Conservation (phyloP, 352 stramenopile species). For the Phytophthora kernoviae region DNA sequence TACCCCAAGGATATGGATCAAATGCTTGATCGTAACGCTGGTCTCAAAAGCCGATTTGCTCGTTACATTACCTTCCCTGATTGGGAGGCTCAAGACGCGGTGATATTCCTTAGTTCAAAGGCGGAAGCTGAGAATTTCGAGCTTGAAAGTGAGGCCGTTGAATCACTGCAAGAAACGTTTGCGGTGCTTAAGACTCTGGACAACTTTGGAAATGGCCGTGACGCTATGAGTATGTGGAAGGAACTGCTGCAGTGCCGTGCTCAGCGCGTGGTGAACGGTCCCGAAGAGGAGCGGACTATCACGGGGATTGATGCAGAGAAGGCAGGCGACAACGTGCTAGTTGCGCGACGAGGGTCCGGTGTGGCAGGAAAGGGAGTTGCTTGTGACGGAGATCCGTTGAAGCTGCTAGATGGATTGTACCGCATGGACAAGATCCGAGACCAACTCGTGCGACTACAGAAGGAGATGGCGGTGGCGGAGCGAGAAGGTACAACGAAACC, state of each 20-base stretch:
- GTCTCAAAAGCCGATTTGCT: slow-evolving; percentile 91
- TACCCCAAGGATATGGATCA: slow-evolving; percentile 89
- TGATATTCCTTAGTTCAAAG: slow-evolving; percentile 62
- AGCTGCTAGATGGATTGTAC: slow-evolving; percentile 60
- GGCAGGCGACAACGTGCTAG: slow-evolving; percentile 37
- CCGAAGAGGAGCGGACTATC: slow-evolving; percentile 60
- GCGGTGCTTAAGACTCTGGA: slow-evolving; percentile 65
- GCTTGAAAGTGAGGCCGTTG: slow-evolving; percentile 63
- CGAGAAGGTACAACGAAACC: slow-evolving; percentile 61
- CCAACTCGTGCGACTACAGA: slow-evolving; percentile 57
- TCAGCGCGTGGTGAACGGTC: slow-evolving; percentile 52
- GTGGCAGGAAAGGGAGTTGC: slow-evolving; percentile 48
- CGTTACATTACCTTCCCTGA: slow-evolving; percentile 90
- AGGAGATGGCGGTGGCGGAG: slow-evolving; percentile 62
- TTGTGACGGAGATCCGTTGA: slow-evolving; percentile 49
- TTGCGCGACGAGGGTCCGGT: slow-evolving; percentile 30
- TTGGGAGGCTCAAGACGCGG: slow-evolving; percentile 84
- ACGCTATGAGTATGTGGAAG: slow-evolving; percentile 81
- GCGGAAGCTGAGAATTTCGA: slow-evolving; percentile 73
- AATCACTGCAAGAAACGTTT: slow-evolving; percentile 61
- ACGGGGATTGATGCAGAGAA: slow-evolving; percentile 46
- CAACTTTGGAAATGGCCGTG: slow-evolving; percentile 92
- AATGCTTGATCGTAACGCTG: slow-evolving; percentile 90
- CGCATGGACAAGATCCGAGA: slow-evolving; percentile 64
- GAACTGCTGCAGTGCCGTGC: slow-evolving; percentile 36